Evolutionary conservation across 306 rosid genomes (phyloP).

Genomic region (Acacia melanoxylon): DNA sequence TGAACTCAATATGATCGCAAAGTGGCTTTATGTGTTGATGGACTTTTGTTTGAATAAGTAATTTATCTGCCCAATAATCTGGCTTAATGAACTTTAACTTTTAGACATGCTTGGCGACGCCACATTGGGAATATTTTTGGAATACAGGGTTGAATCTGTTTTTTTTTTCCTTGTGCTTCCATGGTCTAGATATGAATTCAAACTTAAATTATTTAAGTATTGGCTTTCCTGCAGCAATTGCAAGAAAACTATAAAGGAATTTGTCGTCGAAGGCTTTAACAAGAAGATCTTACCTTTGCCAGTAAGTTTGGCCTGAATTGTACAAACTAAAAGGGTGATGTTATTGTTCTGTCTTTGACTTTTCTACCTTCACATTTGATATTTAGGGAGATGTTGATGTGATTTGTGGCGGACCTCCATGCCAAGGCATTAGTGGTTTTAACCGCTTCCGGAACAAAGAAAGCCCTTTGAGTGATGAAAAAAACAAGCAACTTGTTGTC

Average conservation of each 20-base stretch:
- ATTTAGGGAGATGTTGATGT: constrained; percentile 74
- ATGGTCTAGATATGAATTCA: neutral
- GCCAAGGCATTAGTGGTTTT: constrained; percentile 93
- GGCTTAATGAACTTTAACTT: neutral
- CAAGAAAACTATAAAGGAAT: constrained; percentile 43
- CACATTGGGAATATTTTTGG: neutral
- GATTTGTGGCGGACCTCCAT: constrained; percentile 92
- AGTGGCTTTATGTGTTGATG: neutral
- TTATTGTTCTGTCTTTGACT: neutral
- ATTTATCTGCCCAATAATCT: neutral
- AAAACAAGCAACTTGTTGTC: constrained; percentile 72
- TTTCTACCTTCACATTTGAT: neutral
- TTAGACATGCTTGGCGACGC: neutral
- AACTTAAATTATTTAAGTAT: neutral
- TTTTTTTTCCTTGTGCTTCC: neutral
- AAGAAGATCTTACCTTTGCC: constrained; percentile 63
- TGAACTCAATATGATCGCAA: neutral
- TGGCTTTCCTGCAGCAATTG: constrained; percentile 53
- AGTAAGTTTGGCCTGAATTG: constrained; percentile 39
- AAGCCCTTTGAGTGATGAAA: constrained; percentile 76
- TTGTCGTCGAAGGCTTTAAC: constrained; percentile 50
- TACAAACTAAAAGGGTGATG: neutral
- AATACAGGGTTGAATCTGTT: neutral
- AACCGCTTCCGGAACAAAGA: constrained; percentile 67
- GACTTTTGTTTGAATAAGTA: neutral